These are phyloP conservation scores for Dissophora globulifera DNA, from an alignment of 192 early-diverging fungal species.

Conservation along the genomic window DNA sequence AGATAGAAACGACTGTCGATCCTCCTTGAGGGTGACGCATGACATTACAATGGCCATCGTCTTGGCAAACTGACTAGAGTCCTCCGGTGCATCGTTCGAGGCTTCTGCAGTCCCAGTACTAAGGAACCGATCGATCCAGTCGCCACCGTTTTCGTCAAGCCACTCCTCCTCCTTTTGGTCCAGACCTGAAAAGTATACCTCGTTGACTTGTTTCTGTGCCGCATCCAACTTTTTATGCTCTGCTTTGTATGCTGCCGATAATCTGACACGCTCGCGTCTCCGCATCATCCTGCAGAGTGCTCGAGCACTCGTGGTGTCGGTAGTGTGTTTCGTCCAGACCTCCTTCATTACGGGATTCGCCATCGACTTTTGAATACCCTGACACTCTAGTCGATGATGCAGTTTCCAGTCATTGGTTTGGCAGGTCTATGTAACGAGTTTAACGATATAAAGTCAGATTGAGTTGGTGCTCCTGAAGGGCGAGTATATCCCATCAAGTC, in stretches of 20 bases:
- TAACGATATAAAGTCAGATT: not conserved
- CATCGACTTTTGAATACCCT: slow-evolving; percentile 43
- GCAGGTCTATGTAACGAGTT: slow-evolving; percentile 13
- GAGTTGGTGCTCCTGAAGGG: too few relatives aligned
- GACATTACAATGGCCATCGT: slow-evolving; percentile 39
- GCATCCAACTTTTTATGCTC: slow-evolving; percentile 31
- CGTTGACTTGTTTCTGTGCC: slow-evolving; percentile 36
- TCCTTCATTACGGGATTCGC: slow-evolving; percentile 24
- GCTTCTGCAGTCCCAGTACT: not conserved
- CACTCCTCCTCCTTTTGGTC: slow-evolving; percentile 49
- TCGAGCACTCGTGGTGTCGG: slow-evolving; percentile 30
- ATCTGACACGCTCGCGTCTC: slow-evolving; percentile 28
- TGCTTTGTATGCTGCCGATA: slow-evolving; percentile 20
- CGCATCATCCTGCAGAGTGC: slow-evolving; percentile 38
- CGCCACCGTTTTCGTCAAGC: slow-evolving; percentile 33
- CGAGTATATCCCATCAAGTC: not conserved
- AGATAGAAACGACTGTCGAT: slow-evolving; percentile 26
- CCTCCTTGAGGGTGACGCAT: slow-evolving; percentile 28
- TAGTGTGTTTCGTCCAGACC: slow-evolving; percentile 34
- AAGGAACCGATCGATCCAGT: slow-evolving; percentile 37
- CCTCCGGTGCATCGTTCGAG: not conserved
- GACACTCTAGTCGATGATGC: slow-evolving; percentile 45
- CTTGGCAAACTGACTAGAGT: slow-evolving; percentile 33
- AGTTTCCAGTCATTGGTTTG: slow-evolving; percentile 51
- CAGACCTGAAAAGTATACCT: slow-evolving; percentile 39